Evolutionary conservation across 306 rosid genomes (phyloP).

Genomic region (Spatholobus suberectus): DNA sequence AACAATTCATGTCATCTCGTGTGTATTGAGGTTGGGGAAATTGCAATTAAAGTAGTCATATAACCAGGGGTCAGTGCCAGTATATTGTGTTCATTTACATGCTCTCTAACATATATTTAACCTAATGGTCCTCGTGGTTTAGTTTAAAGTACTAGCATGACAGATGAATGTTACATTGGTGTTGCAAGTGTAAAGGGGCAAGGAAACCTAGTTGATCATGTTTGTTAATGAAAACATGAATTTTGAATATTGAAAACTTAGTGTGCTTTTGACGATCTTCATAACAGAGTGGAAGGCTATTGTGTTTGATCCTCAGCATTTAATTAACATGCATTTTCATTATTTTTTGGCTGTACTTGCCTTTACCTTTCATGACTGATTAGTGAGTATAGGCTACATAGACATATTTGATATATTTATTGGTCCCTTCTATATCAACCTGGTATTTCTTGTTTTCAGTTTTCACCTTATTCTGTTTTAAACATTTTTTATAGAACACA

Average conservation of each 20-base stretch:
- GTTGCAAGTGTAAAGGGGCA: background rate
- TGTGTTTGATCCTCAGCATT: background rate
- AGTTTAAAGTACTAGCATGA: constrained; percentile 39
- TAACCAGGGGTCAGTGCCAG: constrained; percentile 33
- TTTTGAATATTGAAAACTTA: constrained; percentile 30
- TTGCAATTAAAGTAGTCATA: constrained; percentile 36
- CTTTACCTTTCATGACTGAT: background rate
- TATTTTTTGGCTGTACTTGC: background rate
- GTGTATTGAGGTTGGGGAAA: constrained; percentile 31
- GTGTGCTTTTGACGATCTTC: constrained; percentile 23
- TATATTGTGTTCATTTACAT: constrained; percentile 21
- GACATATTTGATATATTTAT: background rate
- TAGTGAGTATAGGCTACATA: constrained; percentile 16
- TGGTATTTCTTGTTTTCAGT: background rate
- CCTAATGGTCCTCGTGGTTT: constrained; percentile 37
- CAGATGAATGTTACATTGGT: constrained; percentile 23
- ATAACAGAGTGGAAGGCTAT: background rate
- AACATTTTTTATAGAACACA: background rate
- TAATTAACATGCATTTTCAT: background rate
- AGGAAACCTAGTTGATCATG: background rate
- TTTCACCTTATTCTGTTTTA: constrained; percentile 21
- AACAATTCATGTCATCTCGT: constrained; percentile 45
- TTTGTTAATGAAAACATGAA: constrained; percentile 9
- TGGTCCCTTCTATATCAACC: constrained; percentile 2
- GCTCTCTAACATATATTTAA: constrained; percentile 24